phyloP scores from a whole-genome alignment of 495 filamentous ascomycete species.

The Talaromyces proteolyticus region DNA sequence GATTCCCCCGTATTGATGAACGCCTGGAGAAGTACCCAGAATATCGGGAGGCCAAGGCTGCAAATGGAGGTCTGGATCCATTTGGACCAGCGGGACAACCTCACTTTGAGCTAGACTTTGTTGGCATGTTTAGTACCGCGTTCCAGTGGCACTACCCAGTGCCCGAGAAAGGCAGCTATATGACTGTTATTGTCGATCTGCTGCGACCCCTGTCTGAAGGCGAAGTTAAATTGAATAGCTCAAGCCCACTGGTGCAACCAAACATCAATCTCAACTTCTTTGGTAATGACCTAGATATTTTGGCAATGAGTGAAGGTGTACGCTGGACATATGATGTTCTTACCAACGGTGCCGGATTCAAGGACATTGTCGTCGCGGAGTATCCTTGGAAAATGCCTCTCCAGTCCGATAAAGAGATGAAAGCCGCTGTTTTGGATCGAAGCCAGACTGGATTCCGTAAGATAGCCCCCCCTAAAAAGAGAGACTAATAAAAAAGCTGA shows the following conservation, averaged over 20 bases:
- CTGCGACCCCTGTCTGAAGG: conserved; percentile 46
- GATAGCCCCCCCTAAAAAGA: conserved; percentile 49
- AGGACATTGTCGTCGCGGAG: conserved; percentile 38
- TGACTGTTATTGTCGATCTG: conserved; percentile 58
- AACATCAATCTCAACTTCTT: conserved; percentile 47
- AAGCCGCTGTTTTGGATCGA: conserved; percentile 40
- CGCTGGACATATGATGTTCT: conserved; percentile 36
- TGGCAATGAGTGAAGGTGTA: conserved; percentile 38
- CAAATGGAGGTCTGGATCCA: conserved; percentile 48
- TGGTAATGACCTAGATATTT: conserved; percentile 30
- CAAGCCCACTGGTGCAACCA: conserved; percentile 42
- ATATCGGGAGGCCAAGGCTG: conserved; percentile 42
- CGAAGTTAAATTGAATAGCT: conserved; percentile 46
- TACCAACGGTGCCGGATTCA: conserved; percentile 33
- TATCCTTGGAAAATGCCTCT: conserved; percentile 59
- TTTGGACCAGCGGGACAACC: conserved; percentile 55
- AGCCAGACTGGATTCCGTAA: conserved; percentile 33
- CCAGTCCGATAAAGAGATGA: conserved; percentile 49
- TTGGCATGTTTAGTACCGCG: conserved; percentile 25
- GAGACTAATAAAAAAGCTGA: conserved; percentile 14
- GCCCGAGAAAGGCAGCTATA: conserved; percentile 37
- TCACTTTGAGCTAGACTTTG: conserved; percentile 55
- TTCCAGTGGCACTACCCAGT: conserved; percentile 61
- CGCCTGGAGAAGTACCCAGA: conserved; percentile 38
- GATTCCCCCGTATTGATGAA: conserved; percentile 49